These are phyloP conservation scores for Exophiala bonariae DNA, from an alignment of 2,329 filamentous ascomycete genomes.

Conservation along the genomic window DNA sequence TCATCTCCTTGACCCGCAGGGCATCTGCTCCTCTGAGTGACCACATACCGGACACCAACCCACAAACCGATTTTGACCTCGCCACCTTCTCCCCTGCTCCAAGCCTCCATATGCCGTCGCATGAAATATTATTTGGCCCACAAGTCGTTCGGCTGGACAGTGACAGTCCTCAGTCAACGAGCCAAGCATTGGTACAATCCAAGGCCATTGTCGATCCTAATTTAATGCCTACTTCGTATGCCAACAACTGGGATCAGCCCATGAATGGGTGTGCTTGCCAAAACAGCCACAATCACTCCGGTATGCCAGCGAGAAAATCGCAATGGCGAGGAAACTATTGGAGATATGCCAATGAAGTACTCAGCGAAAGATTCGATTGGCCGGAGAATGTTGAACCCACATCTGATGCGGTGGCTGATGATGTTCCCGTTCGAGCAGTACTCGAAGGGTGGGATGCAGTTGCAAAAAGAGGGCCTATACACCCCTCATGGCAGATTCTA, in stretches of 20 bases:
- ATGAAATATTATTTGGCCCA: constrained; percentile 15
- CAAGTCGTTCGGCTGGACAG: constrained; percentile 15
- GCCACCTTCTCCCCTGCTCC: constrained; percentile 17
- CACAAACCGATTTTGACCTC: constrained; percentile 16
- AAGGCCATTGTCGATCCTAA: constrained; percentile 7
- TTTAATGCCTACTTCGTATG: constrained; percentile 10
- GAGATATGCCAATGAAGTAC: constrained; percentile 25
- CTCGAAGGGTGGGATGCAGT: constrained; percentile 28
- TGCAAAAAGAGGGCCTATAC: constrained; percentile 19
- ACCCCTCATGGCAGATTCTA: constrained; percentile 25
- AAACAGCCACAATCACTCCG: constrained; percentile 3
- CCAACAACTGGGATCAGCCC: constrained; percentile 14
- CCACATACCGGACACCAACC: constrained; percentile 3
- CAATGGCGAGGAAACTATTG: constrained; percentile 24
- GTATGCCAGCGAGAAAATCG: constrained; percentile 8
- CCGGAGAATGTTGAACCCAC: constrained; percentile 12
- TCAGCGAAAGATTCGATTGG: constrained; percentile 23
- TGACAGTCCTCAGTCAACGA: constrained; percentile 6
- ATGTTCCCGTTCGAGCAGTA: constrained; percentile 24
- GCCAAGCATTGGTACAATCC: constrained; percentile 13
- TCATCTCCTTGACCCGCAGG: constrained; percentile 5
- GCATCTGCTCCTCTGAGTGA: too few relatives aligned
- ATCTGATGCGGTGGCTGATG: constrained; percentile 16
- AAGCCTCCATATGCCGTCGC: constrained; percentile 3
- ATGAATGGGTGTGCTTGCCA: constrained; percentile 12